Conservation (phyloP, 768 basidiomycete genomes). For the Phallus indusiatus region DNA sequence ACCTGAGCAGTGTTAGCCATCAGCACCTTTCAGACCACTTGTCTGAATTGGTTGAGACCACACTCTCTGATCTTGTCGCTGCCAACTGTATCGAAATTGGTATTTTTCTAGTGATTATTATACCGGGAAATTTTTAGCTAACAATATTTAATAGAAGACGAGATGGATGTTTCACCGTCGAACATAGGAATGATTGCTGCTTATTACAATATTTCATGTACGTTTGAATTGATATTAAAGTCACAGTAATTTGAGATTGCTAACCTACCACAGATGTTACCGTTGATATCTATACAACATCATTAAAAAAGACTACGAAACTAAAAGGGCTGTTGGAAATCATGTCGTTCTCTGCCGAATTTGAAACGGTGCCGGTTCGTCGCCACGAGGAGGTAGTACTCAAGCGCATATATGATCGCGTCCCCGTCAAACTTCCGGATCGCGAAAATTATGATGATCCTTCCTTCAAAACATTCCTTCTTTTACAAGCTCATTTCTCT, state of each 20-base stretch:
- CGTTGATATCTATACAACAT: conserved; percentile 93
- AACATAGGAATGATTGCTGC: conserved; percentile 99
- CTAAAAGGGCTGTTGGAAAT: conserved; percentile 95
- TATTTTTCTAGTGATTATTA: conserved; percentile 21
- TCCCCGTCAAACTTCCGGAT: conserved; percentile 86
- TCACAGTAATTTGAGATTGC: conserved; percentile 10
- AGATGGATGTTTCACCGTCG: conserved; percentile 85
- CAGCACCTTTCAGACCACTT: conserved; percentile 93
- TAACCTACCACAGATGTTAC: conserved; percentile 60
- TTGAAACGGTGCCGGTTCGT: conserved; percentile 90
- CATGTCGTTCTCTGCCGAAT: conserved; percentile 93
- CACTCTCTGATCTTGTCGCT: conserved; percentile 81
- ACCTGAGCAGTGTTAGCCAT: conserved; percentile 89
- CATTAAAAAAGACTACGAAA: conserved; percentile 92
- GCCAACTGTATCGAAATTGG: conserved; percentile 93
- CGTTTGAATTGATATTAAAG: conserved; percentile 21
- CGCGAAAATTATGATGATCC: conserved; percentile 81
- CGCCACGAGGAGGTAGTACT: conserved; percentile 84
- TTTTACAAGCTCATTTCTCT: conserved; percentile 95
- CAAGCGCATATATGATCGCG: conserved; percentile 87
- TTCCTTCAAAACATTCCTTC: conserved; percentile 96
- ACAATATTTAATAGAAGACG: conserved; percentile 57
- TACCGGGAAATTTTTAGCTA: neutral
- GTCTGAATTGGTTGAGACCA: conserved; percentile 92
- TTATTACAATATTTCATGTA: conserved; percentile 89